A percentile compares a stretch with the other conserved stretches of the same genome.
Conservation (phyloP, 768 basidiomycete genomes). For the Lentinus brumalis region DNA sequence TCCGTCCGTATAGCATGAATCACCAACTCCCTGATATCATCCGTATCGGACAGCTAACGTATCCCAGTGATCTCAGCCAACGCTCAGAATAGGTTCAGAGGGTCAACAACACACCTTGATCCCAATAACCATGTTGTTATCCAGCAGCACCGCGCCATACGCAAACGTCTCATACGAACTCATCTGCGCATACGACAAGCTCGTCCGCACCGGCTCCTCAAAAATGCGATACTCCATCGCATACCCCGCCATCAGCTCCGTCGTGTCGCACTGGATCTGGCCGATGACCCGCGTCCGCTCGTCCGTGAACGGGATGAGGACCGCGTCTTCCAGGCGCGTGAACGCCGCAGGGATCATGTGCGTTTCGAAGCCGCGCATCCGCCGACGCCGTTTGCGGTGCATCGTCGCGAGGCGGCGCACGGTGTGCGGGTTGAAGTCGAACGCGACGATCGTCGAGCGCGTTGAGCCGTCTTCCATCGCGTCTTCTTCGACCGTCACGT, state of each 20-base stretch:
- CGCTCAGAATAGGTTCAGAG: not conserved
- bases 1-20: conserved; percentile 4
- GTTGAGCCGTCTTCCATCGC: conserved; percentile 7
- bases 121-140: conserved; percentile 32
- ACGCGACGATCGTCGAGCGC: conserved; percentile 21
- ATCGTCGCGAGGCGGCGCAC: conserved; percentile 19
- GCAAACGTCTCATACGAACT: conserved; percentile 19
- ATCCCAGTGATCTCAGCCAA: not conserved
- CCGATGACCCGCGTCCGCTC: conserved; percentile 17
- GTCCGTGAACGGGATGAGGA: conserved; percentile 22
- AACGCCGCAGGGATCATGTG: not conserved
- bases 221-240: conserved; percentile 21
- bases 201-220: conserved; percentile 25
- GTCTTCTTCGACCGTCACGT: conserved; percentile 22
- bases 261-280: conserved; percentile 20
- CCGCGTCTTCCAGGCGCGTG: conserved; percentile 4
- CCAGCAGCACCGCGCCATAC: conserved; percentile 31
- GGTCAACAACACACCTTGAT: conserved; percentile 23
- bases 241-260: conserved; percentile 19
- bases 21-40: conserved; percentile 18
- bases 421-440: conserved; percentile 30
- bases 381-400: conserved; percentile 14
- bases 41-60: conserved; percentile 12
- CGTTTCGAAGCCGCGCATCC: conserved; percentile 2
- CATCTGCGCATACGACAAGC: conserved; percentile 28